These are phyloP conservation scores for Lagenaria siceraria DNA, from an alignment of 306 rosid species.

Conservation along the genomic window DNA sequence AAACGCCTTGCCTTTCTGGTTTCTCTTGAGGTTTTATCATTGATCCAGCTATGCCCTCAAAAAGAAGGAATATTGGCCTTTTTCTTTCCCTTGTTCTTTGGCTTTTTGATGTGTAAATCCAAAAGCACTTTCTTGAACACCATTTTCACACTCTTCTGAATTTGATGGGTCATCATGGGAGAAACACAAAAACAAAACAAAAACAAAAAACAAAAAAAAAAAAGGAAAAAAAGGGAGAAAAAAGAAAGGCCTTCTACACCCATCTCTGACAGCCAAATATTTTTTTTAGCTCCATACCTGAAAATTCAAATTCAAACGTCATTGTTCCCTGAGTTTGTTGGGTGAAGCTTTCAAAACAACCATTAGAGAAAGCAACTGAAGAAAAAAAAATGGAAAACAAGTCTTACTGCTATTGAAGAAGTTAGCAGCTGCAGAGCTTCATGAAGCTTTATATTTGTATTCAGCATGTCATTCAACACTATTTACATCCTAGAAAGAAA, in stretches of 20 bases:
- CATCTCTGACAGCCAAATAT: neutral
- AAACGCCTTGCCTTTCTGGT: neutral
- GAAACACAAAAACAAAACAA: neutral
- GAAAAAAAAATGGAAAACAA: neutral
- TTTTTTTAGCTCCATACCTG: neutral
- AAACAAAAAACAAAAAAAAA: neutral
- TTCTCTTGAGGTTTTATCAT: neutral
- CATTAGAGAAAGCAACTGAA: neutral
- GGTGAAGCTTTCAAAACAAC: neutral
- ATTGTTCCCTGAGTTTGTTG: neutral
- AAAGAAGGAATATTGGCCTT: constrained; percentile 3
- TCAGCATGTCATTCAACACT: constrained; percentile 1
- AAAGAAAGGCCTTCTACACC: neutral
- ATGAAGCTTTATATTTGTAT: constrained; percentile 9
- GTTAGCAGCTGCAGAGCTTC: neutral
- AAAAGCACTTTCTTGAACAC: constrained; percentile 2
- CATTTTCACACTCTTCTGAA: neutral
- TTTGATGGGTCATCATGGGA: neutral
- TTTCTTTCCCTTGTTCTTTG: neutral
- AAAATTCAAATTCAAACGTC: neutral
- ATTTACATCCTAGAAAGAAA: constrained; percentile 20
- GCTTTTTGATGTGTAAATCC: neutral
- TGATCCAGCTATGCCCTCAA: constrained; percentile 1
- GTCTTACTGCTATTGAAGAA: neutral
- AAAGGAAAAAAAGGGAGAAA: neutral